phyloP scores from a whole-genome alignment of 148 eudicot species.

The Oxyria digyna region DNA sequence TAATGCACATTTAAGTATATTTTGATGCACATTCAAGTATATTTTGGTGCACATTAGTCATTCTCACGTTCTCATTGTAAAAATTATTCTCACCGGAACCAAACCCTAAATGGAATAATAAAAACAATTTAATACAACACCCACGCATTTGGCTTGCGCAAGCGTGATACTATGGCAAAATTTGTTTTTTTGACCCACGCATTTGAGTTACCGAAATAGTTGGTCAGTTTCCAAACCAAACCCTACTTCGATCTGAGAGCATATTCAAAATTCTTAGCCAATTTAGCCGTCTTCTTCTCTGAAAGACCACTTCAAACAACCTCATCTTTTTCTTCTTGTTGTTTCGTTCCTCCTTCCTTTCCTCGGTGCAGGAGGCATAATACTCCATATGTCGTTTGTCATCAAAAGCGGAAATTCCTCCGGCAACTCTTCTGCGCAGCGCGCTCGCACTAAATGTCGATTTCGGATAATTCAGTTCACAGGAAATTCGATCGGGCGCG shows the following conservation, averaged over 20 bases:
- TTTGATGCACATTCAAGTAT: too few relatives aligned
- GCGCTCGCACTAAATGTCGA: background rate
- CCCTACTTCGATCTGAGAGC: constrained; percentile 34
- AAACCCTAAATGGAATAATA: too few relatives aligned
- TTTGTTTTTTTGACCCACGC: too few relatives aligned
- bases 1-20: too few relatives aligned
- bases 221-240: constrained; percentile 28
- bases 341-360: constrained; percentile 16
- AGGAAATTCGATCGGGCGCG: background rate
- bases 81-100: too few relatives aligned
- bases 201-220: constrained; percentile 34
- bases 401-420: constrained; percentile 14
- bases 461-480: constrained; percentile 3
- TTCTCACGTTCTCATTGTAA: too few relatives aligned
- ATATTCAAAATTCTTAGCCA: constrained; percentile 35
- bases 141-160: too few relatives aligned
- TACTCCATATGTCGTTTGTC: constrained; percentile 33
- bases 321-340: constrained; percentile 12
- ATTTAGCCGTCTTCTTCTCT: constrained; percentile 37
- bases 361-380: constrained; percentile 15
- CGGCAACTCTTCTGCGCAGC: background rate
- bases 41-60: too few relatives aligned
- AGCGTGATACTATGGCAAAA: too few relatives aligned
- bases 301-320: constrained; percentile 22
- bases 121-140: too few relatives aligned